Conservation (phyloP, 169 alveolate genomes). For the Perkinsus olseni region DNA sequence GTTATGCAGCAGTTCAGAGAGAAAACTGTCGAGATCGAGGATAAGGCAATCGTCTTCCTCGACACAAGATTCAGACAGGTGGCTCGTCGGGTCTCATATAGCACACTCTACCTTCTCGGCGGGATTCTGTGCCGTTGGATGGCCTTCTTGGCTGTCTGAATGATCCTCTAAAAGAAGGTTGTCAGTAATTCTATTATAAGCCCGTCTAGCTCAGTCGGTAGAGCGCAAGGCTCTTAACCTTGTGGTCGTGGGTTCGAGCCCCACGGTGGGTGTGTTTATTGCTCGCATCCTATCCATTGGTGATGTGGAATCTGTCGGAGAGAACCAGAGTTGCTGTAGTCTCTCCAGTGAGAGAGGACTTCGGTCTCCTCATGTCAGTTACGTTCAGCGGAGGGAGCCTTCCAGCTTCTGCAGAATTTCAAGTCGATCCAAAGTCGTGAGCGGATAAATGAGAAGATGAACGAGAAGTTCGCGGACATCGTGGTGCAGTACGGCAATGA, state of each 20-base stretch:
- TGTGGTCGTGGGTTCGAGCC: constrained; percentile 79
- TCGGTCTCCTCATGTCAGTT: constrained; percentile 32
- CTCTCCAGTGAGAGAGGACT: too few species aligned
- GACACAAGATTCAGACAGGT: constrained; percentile 10
- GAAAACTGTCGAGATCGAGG: constrained; percentile 61
- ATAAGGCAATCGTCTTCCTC: constrained; percentile 64
- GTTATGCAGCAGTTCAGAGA: constrained; percentile 60
- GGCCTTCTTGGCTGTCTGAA: too few species aligned
- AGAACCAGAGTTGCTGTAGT: too few species aligned
- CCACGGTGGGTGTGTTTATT: constrained; percentile 61
- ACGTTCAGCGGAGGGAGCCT: constrained; percentile 86
- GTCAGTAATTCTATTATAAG: not conserved
- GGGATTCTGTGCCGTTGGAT: not conserved
- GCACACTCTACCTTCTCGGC: not conserved
- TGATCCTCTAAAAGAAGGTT: too few species aligned
- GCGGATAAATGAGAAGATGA: constrained; percentile 69
- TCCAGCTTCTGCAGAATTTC: constrained; percentile 76
- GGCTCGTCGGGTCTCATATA: constrained; percentile 28
- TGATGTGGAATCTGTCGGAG: too few species aligned
- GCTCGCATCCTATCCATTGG: too few species aligned
- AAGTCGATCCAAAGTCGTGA: constrained; percentile 73
- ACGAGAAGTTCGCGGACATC: constrained; percentile 77
- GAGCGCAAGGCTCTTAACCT: constrained; percentile 77
- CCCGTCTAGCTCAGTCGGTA: constrained; percentile 79
- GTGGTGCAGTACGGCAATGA: constrained; percentile 64